Conservation (phyloP, 2,329 filamentous ascomycete species). For the Fusarium incarnatum region DNA sequence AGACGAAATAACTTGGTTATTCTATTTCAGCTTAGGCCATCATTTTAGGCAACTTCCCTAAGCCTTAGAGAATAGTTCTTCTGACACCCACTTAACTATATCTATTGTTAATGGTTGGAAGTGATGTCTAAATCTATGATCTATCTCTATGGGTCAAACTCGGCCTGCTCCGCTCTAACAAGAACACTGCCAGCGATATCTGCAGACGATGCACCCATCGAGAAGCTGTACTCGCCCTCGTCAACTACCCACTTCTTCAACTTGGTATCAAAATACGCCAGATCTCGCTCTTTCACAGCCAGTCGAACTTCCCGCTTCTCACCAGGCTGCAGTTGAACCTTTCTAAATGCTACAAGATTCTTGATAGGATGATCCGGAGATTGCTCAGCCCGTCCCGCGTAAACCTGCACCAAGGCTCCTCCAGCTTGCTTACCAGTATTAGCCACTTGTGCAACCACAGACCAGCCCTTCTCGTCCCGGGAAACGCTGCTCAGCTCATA, state of each 20-base stretch:
- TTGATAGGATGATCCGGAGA: slow-evolving; percentile 46
- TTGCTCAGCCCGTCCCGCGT: slow-evolving; percentile 47
- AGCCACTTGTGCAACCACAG: slow-evolving; percentile 61
- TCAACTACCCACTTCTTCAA: slow-evolving; percentile 46
- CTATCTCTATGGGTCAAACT: slow-evolving; percentile 12
- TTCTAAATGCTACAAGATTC: slow-evolving; percentile 48
- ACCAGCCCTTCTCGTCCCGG: slow-evolving; percentile 57
- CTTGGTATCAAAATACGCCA: slow-evolving; percentile 46
- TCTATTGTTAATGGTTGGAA: neutral
- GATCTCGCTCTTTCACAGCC: slow-evolving; percentile 35
- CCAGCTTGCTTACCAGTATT: slow-evolving; percentile 67
- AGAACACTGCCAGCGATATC: slow-evolving; percentile 19
- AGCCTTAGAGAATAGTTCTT: no score
- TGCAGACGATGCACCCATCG: slow-evolving; percentile 42
- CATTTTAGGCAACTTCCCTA: no score
- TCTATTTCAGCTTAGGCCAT: no score
- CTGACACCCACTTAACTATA: neutral
- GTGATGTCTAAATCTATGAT: neutral
- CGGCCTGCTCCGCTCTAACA: neutral
- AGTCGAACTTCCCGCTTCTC: slow-evolving; percentile 36
- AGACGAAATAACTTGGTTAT: no score
- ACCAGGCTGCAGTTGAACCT: slow-evolving; percentile 41
- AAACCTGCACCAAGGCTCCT: slow-evolving; percentile 66
- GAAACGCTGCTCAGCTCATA: slow-evolving; percentile 57
- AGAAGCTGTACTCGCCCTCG: slow-evolving; percentile 45